These are phyloP conservation scores for Pugionium cornutum DNA, from an alignment of 345 rosid genomes.

Conservation along the genomic window DNA sequence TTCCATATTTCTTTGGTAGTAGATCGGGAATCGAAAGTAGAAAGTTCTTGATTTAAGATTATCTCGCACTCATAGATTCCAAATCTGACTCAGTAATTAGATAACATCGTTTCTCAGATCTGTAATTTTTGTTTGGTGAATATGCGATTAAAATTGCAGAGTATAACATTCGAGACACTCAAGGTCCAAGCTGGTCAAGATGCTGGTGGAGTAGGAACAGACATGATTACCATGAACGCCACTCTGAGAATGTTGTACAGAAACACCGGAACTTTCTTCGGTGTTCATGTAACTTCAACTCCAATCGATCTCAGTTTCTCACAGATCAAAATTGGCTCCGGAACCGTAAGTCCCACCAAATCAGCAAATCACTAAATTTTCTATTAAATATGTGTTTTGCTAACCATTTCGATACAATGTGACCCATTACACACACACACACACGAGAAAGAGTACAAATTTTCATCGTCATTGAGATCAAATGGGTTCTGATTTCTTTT, in stretches of 20 bases:
- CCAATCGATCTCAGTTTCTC: constrained; percentile 72
- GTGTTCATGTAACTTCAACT: constrained; percentile 87
- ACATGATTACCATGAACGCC: constrained; percentile 81
- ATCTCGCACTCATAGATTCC: background rate
- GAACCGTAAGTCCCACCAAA: constrained; percentile 57
- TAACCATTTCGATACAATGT: no score
- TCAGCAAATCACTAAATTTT: no score
- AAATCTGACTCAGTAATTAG: background rate
- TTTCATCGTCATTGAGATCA: no score
- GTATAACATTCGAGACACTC: constrained; percentile 70
- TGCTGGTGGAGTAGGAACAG: constrained; percentile 80
- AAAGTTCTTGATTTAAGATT: background rate
- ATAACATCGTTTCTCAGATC: no score
- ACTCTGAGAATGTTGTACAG: constrained; percentile 71
- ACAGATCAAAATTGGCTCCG: constrained; percentile 69
- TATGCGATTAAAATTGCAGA: constrained; percentile 44
- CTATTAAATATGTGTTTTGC: no score
- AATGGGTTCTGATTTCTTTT: no score
- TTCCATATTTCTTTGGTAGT: no score
- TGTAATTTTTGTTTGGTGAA: background rate
- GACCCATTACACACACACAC: no score
- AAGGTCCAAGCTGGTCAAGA: constrained; percentile 94
- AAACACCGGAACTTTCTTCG: constrained; percentile 92
- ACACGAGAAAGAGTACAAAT: no score
- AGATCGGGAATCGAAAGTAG: background rate